Percentiles rank a stretch among this genome's conserved stretches.
phyloP scores from a whole-genome alignment of 2,329 filamentous ascomycete species.

The Talaromyces atroroseus region DNA sequence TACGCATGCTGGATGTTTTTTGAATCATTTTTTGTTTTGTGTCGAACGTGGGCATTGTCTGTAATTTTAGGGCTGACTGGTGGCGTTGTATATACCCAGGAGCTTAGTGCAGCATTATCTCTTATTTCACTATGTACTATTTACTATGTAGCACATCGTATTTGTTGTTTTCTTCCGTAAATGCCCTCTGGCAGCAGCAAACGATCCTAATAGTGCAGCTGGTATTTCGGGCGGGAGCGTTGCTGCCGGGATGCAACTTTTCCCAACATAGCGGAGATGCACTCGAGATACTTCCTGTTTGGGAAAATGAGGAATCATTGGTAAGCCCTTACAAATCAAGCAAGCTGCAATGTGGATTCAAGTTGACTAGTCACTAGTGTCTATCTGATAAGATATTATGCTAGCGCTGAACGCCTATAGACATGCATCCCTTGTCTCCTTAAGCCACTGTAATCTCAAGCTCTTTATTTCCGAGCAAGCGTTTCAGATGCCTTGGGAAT shows the following conservation, averaged over 20 bases:
- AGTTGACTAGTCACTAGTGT: too few species aligned
- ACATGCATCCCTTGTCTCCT: too few species aligned
- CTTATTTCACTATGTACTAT: background rate
- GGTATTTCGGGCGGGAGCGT: too few species aligned
- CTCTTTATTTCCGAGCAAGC: too few species aligned
- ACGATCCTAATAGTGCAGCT: too few species aligned
- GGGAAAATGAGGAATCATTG: background rate
- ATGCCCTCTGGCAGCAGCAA: too few species aligned
- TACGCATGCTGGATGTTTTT: background rate
- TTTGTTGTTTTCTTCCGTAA: background rate
- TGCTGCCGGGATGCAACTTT: background rate
- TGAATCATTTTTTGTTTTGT: background rate
- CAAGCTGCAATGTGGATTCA: background rate
- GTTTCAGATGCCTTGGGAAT: too few species aligned
- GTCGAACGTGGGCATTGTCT: background rate
- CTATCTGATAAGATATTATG: too few species aligned
- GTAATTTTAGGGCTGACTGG: background rate
- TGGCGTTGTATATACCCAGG: slow-evolving; percentile 8
- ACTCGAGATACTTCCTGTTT: background rate
- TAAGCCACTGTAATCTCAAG: too few species aligned
- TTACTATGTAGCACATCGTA: background rate
- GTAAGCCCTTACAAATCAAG: background rate
- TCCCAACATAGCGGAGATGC: background rate
- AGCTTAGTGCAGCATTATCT: background rate
- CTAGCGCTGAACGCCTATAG: too few species aligned